Evolutionary conservation across 345 rosid genomes (phyloP).

Genomic region (Kernera saxatilis): DNA sequence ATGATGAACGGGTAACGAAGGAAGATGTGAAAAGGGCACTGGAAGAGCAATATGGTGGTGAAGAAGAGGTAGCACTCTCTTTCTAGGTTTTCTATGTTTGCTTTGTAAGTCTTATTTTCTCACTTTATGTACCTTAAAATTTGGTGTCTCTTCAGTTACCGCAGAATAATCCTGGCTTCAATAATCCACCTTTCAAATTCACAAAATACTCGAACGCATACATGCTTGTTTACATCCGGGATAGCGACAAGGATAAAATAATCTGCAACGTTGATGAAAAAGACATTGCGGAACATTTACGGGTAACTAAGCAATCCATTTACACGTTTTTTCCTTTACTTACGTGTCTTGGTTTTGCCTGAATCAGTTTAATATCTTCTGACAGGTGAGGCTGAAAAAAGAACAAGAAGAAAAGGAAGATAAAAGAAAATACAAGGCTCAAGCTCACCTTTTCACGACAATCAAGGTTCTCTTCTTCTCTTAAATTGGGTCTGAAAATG

Average conservation of each 20-base stretch:
- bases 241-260: constrained; percentile 90
- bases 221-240: constrained; percentile 97
- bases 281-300: constrained; percentile 95
- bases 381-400: constrained; percentile 86
- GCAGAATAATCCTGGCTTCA: constrained; percentile 91
- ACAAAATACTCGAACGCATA: constrained; percentile 97
- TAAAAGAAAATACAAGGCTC: constrained; percentile 82
- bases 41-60: constrained; percentile 99
- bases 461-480: constrained; percentile 58
- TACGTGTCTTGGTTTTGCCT: neutral
- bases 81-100: constrained; percentile 10
- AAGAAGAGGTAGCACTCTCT: constrained; percentile 77
- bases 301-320: constrained; percentile 51
- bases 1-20: constrained; percentile 97
- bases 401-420: constrained; percentile 93
- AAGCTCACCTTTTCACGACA: constrained; percentile 91
- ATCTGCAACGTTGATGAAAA: constrained; percentile 94
- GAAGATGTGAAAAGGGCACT: constrained; percentile 86
- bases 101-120: constrained; percentile 1
- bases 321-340: neutral
- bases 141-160: constrained; percentile 50
- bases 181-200: constrained; percentile 87
- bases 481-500: neutral
- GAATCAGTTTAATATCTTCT: constrained; percentile 19
- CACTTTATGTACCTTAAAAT: constrained; percentile 8